phyloP scores from a whole-genome alignment of 441 rosid species.

The Populus trichocarpa region DNA sequence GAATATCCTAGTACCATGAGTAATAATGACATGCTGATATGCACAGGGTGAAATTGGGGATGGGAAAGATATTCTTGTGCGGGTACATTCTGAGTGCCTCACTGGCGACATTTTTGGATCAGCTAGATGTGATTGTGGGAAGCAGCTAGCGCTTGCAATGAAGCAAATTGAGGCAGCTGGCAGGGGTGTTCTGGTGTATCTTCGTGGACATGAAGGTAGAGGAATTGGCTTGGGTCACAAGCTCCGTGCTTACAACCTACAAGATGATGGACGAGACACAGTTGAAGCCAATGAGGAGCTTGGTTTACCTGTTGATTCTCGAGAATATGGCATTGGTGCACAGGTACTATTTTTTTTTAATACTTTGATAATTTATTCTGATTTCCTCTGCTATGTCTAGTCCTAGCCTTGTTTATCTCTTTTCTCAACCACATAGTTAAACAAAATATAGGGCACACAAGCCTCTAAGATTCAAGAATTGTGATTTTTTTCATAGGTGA shows the following conservation, averaged over 20 bases:
- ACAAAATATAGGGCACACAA: not conserved
- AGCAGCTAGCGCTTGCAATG: constrained; percentile 86
- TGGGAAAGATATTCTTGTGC: constrained; percentile 74
- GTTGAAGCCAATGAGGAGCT: constrained; percentile 88
- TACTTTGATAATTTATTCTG: not conserved
- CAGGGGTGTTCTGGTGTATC: constrained; percentile 76
- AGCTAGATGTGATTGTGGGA: constrained; percentile 79
- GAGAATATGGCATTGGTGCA: constrained; percentile 89
- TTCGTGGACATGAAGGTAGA: constrained; percentile 92
- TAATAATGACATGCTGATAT: not conserved
- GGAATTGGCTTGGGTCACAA: constrained; percentile 89
- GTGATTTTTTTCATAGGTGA: not conserved
- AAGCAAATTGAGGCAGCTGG: constrained; percentile 74
- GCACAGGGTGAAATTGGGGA: constrained; percentile 79
- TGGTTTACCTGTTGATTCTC: constrained; percentile 76
- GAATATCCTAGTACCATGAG: not conserved
- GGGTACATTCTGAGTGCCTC: constrained; percentile 87
- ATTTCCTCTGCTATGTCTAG: constrained; percentile 3
- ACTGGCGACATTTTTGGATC: constrained; percentile 92
- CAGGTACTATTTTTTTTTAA: constrained; percentile 44
- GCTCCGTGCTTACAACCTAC: constrained; percentile 82
- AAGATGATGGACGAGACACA: constrained; percentile 74
- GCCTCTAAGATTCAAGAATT: not conserved
- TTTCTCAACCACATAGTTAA: not conserved
- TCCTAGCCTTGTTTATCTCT: not conserved